Evolutionary conservation across 2,329 filamentous ascomycete genomes (phyloP), one percentile per base, ranked within the genome.

Genomic region (Fusarium falciforme): DNA sequence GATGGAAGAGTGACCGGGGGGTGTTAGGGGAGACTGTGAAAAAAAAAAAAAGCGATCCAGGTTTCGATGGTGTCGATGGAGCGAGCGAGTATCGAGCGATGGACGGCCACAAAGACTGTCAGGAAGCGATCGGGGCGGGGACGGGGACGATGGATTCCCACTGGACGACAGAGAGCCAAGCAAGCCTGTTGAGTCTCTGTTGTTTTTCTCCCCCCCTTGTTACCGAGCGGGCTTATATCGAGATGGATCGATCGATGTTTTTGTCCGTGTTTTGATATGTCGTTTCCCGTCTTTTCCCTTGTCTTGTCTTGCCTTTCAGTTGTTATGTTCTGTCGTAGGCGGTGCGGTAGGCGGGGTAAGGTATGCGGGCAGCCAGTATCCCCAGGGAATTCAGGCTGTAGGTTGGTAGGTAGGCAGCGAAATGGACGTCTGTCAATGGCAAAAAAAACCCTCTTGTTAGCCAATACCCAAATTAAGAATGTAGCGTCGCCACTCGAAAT

Each of bases 1-100:
- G 64, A 52, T 54, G 31, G 44, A 74, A 58, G 71, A 27, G 5
- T 47, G 42, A 68, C 71, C 52, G 40, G 66, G 71, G 63, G 71
- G 36, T 33, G 70, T 31, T 47, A 49, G 44, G 25, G 44, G 44
- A 68, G 71, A 20, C 20, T 61, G 68, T 69, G 68, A 47, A 40
- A 70, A 62, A 63, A 61, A 73, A 74, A 74, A 67, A 71, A 64
- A 71, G 58, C 64, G 64, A 73, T 72, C 35, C 72, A 72, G 61
- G 62, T 64, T 70, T 73, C 38, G 47, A 70, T 67, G 63, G 42
- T 61, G 55, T 54, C 63, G 55, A 61, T 35, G 42, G 58, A 47
- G 58, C 40, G 55, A 59, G 16, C 35, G 22, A 40, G 55, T 40
- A 25, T 73, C 61, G 66, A 72, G 49, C 35, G 61, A 63, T 72